A percentile compares a stretch with the other conserved stretches of the same genome.
phyloP scores from a whole-genome alignment of 768 basidiomycete genomes.

The Mycena belliarum region DNA sequence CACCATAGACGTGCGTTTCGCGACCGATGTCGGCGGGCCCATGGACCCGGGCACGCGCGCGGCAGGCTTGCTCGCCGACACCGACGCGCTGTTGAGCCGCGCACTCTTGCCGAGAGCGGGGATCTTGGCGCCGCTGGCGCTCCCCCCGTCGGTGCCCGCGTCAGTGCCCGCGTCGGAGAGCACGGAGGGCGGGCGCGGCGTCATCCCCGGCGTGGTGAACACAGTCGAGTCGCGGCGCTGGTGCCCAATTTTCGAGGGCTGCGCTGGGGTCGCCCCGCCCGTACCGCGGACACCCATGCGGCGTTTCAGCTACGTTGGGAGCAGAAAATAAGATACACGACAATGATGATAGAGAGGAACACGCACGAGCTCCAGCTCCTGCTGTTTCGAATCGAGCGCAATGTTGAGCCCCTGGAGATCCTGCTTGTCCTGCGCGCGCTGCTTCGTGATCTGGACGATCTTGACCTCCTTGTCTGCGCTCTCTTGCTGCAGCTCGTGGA shows the following conservation, averaged over 20 bases:
- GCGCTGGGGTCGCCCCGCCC: conserved; percentile 57
- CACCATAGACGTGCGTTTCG: conserved; percentile 31
- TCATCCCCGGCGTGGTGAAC: conserved; percentile 52
- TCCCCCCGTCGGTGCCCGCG: conserved; percentile 39
- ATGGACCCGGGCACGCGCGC: conserved; percentile 42
- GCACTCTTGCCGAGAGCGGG: conserved; percentile 51
- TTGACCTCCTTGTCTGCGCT: conserved; percentile 84
- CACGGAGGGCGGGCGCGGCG: conserved; percentile 54
- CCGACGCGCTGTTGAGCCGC: conserved; percentile 42
- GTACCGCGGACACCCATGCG: conserved; percentile 57
- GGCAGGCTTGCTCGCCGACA: conserved; percentile 24
- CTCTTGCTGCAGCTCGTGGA: conserved; percentile 73
- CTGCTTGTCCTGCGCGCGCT: conserved; percentile 66
- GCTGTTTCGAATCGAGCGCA: conserved; percentile 91
- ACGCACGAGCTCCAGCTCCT: conserved; percentile 86
- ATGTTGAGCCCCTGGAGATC: conserved; percentile 83
- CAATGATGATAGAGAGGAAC: no score
- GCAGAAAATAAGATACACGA: background rate
- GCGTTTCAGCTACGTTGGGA: conserved; percentile 57
- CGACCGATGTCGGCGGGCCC: conserved; percentile 46
- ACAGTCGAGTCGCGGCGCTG: conserved; percentile 57
- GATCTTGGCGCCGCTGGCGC: conserved; percentile 36
- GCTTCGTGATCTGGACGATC: conserved; percentile 68
- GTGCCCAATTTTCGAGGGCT: conserved; percentile 37
- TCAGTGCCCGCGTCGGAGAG: no score